Base-by-base conservation (phyloP, 2,329 filamentous ascomycete species). In the Aotearoamyces nothofagi region DNA sequence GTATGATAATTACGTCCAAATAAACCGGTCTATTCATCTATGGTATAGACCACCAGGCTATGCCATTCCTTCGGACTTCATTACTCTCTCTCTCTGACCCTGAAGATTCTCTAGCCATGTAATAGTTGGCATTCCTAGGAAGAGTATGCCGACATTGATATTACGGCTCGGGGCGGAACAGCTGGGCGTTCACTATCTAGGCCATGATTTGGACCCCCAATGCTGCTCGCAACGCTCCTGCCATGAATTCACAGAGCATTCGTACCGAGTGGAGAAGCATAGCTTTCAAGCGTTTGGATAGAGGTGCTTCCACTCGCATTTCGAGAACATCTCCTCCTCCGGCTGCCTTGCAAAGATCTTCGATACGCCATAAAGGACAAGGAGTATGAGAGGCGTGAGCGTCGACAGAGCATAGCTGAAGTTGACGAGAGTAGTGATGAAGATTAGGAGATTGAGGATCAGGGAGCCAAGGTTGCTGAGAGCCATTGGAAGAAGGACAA, bases 361-460 rank as follows among this genome's bases (percentile, higher is more conserved):
- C 12, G 55, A 60, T 31, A 63, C 40, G 31, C 56, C 58, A 43
- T 66, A 66, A 5, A 68, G 50, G 14, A 47, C 43, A 25, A 64
- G 47, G 15, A 66, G 49, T 7, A 59, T 35, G 26, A 60, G 50
- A 10, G 61, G 58, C 34, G 65, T 61, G 30, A 61, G 55, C 35
- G 60, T 53, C 11, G 60, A 52, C 33, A 68, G 53, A 32, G 60
- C 61, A 35, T 62, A 57, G 42, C 57, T 57, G 42, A 67, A 60
- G 45, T 66, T 65, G 35, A 63, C 55, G 31, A 68, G 50, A 29
- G 63, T 63, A 22, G 60, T 62, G 37, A 68, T 50, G 43, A 68
- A 68, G 41, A 66, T 60, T 30, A 66, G 50, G 38, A 65, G 53
- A 39, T 63, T 54, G 28, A 67, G 50, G 36, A 66, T 45, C 17